Percentiles rank a stretch among this genome's conserved stretches.
Conservation (phyloP, 2,329 filamentous ascomycete genomes). For the Myriosclerotinia scirpicola region DNA sequence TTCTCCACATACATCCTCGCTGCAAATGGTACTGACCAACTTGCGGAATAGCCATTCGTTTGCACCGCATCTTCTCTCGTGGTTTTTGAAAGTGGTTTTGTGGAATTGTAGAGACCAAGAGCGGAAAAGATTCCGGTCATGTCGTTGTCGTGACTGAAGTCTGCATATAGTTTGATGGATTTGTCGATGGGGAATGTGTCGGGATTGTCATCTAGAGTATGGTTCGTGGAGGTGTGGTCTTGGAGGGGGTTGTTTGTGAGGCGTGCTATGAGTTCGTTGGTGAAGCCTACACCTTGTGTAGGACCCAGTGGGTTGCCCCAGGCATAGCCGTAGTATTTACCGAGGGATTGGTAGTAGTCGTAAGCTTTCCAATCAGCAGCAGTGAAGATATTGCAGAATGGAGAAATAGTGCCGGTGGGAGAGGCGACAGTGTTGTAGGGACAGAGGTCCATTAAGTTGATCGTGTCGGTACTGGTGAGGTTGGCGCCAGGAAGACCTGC, state of each 20-base stretch:
- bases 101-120: slow-evolving; percentile 73
- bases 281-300: slow-evolving; percentile 83
- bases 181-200: slow-evolving; percentile 70
- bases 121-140: slow-evolving; percentile 77
- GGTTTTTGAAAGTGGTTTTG: slow-evolving; percentile 52
- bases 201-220: slow-evolving; percentile 67
- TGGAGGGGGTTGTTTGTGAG: slow-evolving; percentile 67
- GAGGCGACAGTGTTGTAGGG: slow-evolving; percentile 78
- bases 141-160: slow-evolving; percentile 90
- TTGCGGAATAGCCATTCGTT: slow-evolving; percentile 68
- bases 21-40: slow-evolving; percentile 81
- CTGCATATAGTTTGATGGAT: slow-evolving; percentile 68
- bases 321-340: slow-evolving; percentile 82
- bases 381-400: slow-evolving; percentile 76
- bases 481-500: slow-evolving; percentile 65
- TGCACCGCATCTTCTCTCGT: slow-evolving; percentile 51
- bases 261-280: slow-evolving; percentile 83
- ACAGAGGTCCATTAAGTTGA: slow-evolving; percentile 85
- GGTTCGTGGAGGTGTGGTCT: slow-evolving; percentile 75
- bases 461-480: slow-evolving; percentile 60
- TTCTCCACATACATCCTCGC: slow-evolving; percentile 85
- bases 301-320: slow-evolving; percentile 75
- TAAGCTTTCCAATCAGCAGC: slow-evolving; percentile 72
- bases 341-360: slow-evolving; percentile 76
- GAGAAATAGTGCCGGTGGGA: slow-evolving; percentile 55